Percentiles rank a stretch among this genome's conserved stretches.
Evolutionary conservation across 768 basidiomycete species (phyloP).

Genomic region (Chlorophyllum brunneum): DNA sequence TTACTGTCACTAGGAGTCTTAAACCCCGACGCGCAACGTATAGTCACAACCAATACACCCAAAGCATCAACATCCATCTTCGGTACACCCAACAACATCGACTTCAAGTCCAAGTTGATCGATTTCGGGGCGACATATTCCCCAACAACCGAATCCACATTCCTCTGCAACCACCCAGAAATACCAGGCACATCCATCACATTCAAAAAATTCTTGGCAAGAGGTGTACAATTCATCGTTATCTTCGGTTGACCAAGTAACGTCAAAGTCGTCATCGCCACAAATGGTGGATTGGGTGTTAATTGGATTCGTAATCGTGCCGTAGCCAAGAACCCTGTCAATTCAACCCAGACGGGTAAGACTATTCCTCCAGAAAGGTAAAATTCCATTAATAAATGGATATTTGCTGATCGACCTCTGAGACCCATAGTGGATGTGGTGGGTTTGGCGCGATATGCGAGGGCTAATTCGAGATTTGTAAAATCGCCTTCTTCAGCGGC

Average conservation of each 20-base stretch:
- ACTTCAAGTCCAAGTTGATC: conserved; percentile 65
- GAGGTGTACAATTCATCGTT: conserved; percentile 60
- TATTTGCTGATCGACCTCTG: conserved; percentile 47
- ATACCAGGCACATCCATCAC: conserved; percentile 76
- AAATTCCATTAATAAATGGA: conserved; percentile 68
- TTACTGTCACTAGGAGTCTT: conserved; percentile 34
- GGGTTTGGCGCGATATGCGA: conserved; percentile 60
- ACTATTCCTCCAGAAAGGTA: conserved; percentile 43
- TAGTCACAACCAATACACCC: conserved; percentile 62
- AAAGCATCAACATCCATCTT: conserved; percentile 62
- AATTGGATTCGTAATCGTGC: conserved; percentile 68
- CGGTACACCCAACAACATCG: conserved; percentile 54
- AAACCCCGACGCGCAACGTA: conserved; percentile 57
- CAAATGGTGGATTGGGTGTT: conserved; percentile 66
- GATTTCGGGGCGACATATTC: conserved; percentile 71
- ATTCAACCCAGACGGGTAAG: conserved; percentile 69
- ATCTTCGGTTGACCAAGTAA: conserved; percentile 70
- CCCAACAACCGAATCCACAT: conserved; percentile 58
- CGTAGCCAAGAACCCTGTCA: conserved; percentile 61
- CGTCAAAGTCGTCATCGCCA: conserved; percentile 46
- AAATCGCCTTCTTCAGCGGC: conserved; percentile 42
- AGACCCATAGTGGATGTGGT: conserved; percentile 30
- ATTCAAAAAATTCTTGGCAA: conserved; percentile 61
- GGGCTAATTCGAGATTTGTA: conserved; percentile 66
- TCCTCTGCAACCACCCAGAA: conserved; percentile 62